phyloP scores from a whole-genome alignment of 768 basidiomycete genomes.

The Phaffia tasmanica region DNA sequence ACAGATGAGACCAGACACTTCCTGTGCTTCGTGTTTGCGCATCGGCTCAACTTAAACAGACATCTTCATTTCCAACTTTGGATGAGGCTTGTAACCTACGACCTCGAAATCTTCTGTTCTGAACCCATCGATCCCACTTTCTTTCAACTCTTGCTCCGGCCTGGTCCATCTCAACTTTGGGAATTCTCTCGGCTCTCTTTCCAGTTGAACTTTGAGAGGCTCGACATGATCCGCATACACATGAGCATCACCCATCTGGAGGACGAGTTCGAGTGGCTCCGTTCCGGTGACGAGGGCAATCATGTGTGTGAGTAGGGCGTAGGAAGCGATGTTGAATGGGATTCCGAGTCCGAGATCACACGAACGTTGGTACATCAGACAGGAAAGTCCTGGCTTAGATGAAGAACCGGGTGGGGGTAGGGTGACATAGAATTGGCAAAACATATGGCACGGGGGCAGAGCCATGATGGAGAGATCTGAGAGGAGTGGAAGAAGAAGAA shows the following conservation, averaged over 20 bases:
- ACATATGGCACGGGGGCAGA: constrained; percentile 94
- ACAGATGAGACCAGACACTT: too few species aligned
- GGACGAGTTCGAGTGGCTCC: constrained; percentile 75
- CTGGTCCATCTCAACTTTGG: constrained; percentile 67
- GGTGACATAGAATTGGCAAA: constrained; percentile 97
- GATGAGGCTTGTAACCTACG: constrained; percentile 74
- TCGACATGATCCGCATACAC: constrained; percentile 87
- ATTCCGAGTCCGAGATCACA: constrained; percentile 95
- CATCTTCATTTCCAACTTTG: constrained; percentile 90
- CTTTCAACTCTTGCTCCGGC: constrained; percentile 42
- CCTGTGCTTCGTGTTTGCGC: too few species aligned
- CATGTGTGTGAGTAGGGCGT: constrained; percentile 94
- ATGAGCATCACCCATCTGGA: constrained; percentile 96
- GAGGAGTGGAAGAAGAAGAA: background rate
- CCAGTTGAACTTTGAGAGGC: constrained; percentile 70
- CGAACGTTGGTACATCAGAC: constrained; percentile 94
- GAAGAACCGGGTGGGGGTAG: constrained; percentile 49
- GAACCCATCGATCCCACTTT: constrained; percentile 64
- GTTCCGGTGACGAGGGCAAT: constrained; percentile 84
- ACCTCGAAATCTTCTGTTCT: constrained; percentile 67
- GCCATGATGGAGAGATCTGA: constrained; percentile 89
- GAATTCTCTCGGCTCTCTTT: constrained; percentile 65
- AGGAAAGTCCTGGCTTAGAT: constrained; percentile 56
- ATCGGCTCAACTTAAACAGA: constrained; percentile 49
- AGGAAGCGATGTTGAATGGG: constrained; percentile 98